Conservation (phyloP, 805 yeast genomes). For the Candida pini region DNA sequence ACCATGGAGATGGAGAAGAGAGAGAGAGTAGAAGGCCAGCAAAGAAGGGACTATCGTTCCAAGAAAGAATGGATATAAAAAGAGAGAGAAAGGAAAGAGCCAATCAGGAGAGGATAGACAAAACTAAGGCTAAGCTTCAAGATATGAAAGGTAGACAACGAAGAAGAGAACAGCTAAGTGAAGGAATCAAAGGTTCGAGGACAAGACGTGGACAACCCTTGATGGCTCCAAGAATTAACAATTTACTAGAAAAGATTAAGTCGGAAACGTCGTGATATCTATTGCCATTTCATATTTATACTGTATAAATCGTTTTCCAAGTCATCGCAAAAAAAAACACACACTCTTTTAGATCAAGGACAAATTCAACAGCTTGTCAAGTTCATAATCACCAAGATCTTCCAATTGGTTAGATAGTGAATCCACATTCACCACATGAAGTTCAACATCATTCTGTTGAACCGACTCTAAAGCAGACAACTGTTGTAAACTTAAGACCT, state of each 20-base stretch:
- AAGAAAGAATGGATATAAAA: slow-evolving; percentile 39
- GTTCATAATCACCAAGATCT: slow-evolving; percentile 7
- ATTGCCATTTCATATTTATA: neutral
- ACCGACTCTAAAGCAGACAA: slow-evolving; percentile 6
- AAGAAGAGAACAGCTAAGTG: slow-evolving; percentile 38
- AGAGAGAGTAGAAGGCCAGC: slow-evolving; percentile 32
- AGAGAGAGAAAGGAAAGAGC: slow-evolving; percentile 41
- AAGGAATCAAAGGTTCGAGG: slow-evolving; percentile 37
- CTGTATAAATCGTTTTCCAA: neutral
- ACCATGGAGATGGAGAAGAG: slow-evolving; percentile 1
- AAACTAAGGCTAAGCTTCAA: slow-evolving; percentile 27
- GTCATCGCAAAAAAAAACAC: neutral
- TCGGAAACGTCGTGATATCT: too few species aligned
- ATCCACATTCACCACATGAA: slow-evolving; percentile 12
- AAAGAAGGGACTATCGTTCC: slow-evolving; percentile 33
- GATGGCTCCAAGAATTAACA: slow-evolving; percentile 84
- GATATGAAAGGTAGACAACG: slow-evolving; percentile 34
- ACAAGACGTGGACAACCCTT: slow-evolving; percentile 81
- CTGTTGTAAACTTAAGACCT: too few species aligned
- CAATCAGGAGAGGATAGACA: slow-evolving; percentile 36
- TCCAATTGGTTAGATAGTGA: slow-evolving; percentile 10
- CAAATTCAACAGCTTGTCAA: slow-evolving; percentile 10
- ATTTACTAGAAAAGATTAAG: slow-evolving; percentile 71
- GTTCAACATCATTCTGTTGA: slow-evolving; percentile 1
- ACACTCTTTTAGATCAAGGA: slow-evolving; percentile 5